Conservation (phyloP, 805 yeast genomes). For the Starmerella sp. region DNA sequence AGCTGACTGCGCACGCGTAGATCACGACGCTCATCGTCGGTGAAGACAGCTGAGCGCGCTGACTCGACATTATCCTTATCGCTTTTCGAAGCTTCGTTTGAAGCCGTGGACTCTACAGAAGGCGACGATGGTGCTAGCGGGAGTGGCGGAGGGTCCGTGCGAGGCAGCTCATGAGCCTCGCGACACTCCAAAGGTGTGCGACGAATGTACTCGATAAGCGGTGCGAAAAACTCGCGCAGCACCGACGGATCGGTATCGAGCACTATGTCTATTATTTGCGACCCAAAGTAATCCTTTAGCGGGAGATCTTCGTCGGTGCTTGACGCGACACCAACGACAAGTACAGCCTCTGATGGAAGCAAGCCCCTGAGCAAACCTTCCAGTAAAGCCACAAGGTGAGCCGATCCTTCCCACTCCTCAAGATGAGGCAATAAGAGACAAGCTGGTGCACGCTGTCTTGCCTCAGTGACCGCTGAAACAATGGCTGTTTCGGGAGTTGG, state of each 20-base stretch:
- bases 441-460: slow-evolving; percentile 79
- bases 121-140: neutral
- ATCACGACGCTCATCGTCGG: slow-evolving; percentile 39
- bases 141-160: neutral
- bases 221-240: slow-evolving; percentile 45
- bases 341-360: slow-evolving; percentile 57
- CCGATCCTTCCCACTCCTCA: slow-evolving; percentile 53
- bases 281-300: slow-evolving; percentile 43
- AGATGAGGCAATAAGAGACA: slow-evolving; percentile 73
- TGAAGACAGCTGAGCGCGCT: slow-evolving; percentile 9
- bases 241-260: slow-evolving; percentile 31
- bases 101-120: neutral
- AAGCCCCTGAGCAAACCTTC: slow-evolving; percentile 57
- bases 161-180: slow-evolving; percentile 43
- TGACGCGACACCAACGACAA: slow-evolving; percentile 65
- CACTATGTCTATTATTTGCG: slow-evolving; percentile 35
- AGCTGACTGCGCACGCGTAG: slow-evolving; percentile 73
- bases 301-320: slow-evolving; percentile 28
- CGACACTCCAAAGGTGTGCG: slow-evolving; percentile 65
- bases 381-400: slow-evolving; percentile 56
- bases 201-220: slow-evolving; percentile 41
- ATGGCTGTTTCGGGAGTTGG: slow-evolving; percentile 66
- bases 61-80: neutral
- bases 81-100: neutral
- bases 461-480: slow-evolving; percentile 76